Percentiles rank a stretch among this genome's conserved stretches.
phyloP scores from a whole-genome alignment of 805 yeast genomes.

The Nakazawaea peltata region DNA sequence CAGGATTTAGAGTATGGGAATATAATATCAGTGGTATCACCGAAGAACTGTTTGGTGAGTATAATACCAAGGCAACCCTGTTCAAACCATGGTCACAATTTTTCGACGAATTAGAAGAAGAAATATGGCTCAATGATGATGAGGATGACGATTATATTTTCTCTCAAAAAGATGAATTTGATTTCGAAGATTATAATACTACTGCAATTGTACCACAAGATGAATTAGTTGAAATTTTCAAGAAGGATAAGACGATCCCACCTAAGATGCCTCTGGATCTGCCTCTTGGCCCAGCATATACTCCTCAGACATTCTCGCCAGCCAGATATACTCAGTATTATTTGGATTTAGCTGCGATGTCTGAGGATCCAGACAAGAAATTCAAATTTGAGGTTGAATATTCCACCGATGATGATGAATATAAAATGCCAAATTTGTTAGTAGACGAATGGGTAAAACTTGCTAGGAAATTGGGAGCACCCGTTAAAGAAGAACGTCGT shows the following conservation, averaged over 20 bases:
- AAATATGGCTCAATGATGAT: constrained; percentile 16
- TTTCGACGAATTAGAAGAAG: constrained; percentile 38
- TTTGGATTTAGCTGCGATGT: constrained; percentile 40
- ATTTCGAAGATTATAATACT: constrained; percentile 6
- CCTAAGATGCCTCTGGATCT: constrained; percentile 44
- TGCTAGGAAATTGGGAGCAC: constrained; percentile 45
- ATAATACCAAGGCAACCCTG: neutral
- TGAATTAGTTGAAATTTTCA: constrained; percentile 3
- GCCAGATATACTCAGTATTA: constrained; percentile 65
- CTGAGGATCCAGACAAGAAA: constrained; percentile 23
- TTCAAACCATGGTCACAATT: constrained; percentile 53
- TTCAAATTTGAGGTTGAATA: constrained; percentile 63
- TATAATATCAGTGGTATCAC: constrained; percentile 59
- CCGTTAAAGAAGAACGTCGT: constrained; percentile 16
- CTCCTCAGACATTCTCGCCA: constrained; percentile 66
- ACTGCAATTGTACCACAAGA: constrained; percentile 8
- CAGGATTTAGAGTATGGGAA: constrained; percentile 82
- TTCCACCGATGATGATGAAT: constrained; percentile 54
- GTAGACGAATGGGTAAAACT: constrained; percentile 57
- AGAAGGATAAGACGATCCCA: constrained; percentile 54
- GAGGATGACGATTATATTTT: constrained; percentile 14
- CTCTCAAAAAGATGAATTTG: constrained; percentile 12
- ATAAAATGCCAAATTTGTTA: constrained; percentile 42
- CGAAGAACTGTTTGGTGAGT: constrained; percentile 12
- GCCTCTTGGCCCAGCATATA: constrained; percentile 70